Conservation (phyloP, 2,329 filamentous ascomycete species). For the Scedosporium minutisporum region DNA sequence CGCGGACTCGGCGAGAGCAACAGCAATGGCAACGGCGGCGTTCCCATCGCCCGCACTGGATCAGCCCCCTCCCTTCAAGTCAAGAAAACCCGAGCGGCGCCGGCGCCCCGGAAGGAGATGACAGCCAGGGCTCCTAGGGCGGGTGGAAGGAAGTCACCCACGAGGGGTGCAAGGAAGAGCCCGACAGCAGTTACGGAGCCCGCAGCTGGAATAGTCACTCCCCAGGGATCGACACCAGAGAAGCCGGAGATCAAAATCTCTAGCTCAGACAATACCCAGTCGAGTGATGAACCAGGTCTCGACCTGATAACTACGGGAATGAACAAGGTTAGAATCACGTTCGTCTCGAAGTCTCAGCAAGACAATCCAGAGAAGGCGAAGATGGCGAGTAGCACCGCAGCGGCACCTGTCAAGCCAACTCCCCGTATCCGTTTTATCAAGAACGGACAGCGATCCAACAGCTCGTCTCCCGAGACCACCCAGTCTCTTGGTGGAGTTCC, state of each 20-base stretch:
- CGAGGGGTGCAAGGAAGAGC: conserved; percentile 11
- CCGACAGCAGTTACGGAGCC: conserved; percentile 1
- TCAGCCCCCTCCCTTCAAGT: conserved; percentile 2
- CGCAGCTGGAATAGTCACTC: neutral
- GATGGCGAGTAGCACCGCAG: neutral
- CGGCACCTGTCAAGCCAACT: neutral
- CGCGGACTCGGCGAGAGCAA: neutral
- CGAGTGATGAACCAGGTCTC: conserved; percentile 23
- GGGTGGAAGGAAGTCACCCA: conserved; percentile 24
- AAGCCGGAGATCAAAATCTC: conserved; percentile 4
- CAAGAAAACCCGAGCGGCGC: conserved; percentile 8
- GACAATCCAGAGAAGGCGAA: conserved; percentile 27
- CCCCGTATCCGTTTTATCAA: neutral
- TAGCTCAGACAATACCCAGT: conserved; percentile 14
- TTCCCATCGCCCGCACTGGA: neutral
- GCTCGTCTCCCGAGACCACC: neutral
- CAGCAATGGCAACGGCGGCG: neutral
- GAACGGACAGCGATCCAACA: neutral
- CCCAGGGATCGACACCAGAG: neutral
- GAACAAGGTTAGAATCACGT: conserved; percentile 54
- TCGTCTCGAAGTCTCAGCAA: conserved; percentile 48
- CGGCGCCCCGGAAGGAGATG: conserved; percentile 23
- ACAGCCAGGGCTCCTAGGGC: conserved; percentile 21
- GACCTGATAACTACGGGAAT: conserved; percentile 48
- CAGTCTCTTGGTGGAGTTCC: neutral